Percentiles rank a stretch among this genome's conserved stretches.
Evolutionary conservation across 2,329 filamentous ascomycete species (phyloP).

Genomic region (Rhinocladiella similis): DNA sequence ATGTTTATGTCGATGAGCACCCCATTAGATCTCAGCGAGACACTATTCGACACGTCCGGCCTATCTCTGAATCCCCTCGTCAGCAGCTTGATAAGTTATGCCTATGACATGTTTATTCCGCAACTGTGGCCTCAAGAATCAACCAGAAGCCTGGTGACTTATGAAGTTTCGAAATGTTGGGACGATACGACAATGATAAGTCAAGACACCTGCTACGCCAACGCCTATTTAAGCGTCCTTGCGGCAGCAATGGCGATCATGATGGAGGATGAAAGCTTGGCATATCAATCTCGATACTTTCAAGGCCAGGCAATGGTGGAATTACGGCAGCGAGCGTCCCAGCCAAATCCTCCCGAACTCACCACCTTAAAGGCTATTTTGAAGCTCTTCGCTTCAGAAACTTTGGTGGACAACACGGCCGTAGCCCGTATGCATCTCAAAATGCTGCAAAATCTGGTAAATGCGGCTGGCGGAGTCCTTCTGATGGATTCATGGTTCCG

Average conservation of each 20-base stretch:
- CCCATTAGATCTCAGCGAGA: conserved; percentile 9
- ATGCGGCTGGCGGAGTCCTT: conserved; percentile 24
- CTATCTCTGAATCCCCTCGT: conserved; percentile 19
- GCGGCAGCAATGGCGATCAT: conserved; percentile 19
- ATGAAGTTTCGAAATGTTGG: conserved; percentile 23
- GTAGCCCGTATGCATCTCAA: conserved; percentile 29
- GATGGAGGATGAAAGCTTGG: conserved; percentile 20
- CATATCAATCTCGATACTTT: conserved; percentile 23
- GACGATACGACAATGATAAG: conserved; percentile 23
- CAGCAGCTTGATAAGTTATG: conserved; percentile 20
- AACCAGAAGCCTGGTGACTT: conserved; percentile 10
- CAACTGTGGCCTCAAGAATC: conserved; percentile 25
- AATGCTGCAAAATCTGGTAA: conserved; percentile 28
- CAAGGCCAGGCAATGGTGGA: conserved; percentile 28
- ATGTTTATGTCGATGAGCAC: conserved; percentile 8
- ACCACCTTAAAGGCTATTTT: conserved; percentile 25
- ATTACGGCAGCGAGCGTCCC: conserved; percentile 20
- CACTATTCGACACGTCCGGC: conserved; percentile 7
- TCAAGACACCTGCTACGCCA: conserved; percentile 25
- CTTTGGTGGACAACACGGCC: conserved; percentile 27
- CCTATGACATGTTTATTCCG: conserved; percentile 27
- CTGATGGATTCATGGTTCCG: conserved; percentile 29
- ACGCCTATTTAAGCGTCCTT: conserved; percentile 25
- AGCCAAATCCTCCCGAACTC: conserved; percentile 16
- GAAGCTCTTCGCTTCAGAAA: conserved; percentile 28